Conservation (phyloP, 2,329 filamentous ascomycete genomes). For the Ramichloridium luteum region DNA sequence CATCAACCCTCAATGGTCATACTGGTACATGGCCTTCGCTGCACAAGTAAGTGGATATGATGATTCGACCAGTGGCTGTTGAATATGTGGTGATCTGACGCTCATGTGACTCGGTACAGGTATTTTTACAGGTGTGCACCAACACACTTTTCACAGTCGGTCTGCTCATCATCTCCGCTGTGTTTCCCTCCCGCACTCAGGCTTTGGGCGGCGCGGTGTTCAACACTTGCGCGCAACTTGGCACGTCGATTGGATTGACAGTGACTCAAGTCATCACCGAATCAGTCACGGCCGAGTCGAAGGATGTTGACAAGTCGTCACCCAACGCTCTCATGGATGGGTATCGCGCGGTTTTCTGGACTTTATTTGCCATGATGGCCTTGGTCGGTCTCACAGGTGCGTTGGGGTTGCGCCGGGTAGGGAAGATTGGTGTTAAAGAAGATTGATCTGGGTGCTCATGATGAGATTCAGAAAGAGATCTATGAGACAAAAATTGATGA, state of each 20-base stretch:
- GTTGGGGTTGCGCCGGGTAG: slow-evolving; percentile 30
- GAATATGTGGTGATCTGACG: neutral
- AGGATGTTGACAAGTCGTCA: slow-evolving; percentile 16
- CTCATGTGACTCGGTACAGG: slow-evolving; percentile 2
- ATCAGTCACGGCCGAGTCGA: slow-evolving; percentile 13
- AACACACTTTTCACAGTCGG: slow-evolving; percentile 31
- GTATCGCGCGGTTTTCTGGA: slow-evolving; percentile 31
- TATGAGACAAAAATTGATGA: no score
- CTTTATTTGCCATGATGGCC: slow-evolving; percentile 24
- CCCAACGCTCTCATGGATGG: slow-evolving; percentile 25
- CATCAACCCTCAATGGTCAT: slow-evolving; percentile 34
- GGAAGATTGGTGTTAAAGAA: slow-evolving; percentile 30
- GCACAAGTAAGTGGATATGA: slow-evolving; percentile 8
- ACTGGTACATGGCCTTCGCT: slow-evolving; percentile 29
- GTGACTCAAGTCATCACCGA: slow-evolving; percentile 27
- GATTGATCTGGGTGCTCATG: slow-evolving; percentile 15
- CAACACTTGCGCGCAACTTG: slow-evolving; percentile 33
- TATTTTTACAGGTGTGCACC: slow-evolving; percentile 4
- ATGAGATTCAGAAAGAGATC: no score
- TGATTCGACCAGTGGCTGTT: neutral
- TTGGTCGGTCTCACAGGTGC: slow-evolving; percentile 21
- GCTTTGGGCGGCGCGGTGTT: slow-evolving; percentile 35
- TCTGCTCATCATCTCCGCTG: slow-evolving; percentile 31
- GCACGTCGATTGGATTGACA: slow-evolving; percentile 30
- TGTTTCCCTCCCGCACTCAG: slow-evolving; percentile 31